Base-by-base conservation (phyloP, 768 basidiomycete genomes). In the Dendrothele bispora region DNA sequence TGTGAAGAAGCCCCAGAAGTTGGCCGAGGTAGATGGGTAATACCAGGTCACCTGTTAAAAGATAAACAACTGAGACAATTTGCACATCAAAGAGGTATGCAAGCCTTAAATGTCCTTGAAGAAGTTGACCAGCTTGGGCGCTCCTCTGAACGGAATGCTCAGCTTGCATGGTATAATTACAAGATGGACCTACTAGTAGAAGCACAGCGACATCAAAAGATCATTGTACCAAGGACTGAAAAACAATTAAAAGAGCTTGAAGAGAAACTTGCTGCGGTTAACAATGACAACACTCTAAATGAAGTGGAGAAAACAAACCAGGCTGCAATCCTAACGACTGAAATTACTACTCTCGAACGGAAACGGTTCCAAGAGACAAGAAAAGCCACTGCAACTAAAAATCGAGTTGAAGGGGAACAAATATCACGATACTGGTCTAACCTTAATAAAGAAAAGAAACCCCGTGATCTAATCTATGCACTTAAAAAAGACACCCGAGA, bases 21-120 rank as follows among this genome's bases (percentile, higher is more conserved):
- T 8, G 69, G 68, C 0, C 48, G 50, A 38, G 71, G 68, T 4
- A 44, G 66, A 26, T 71, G 69, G 67, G 22, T 53, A 3, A 56
- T 70, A 11, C 64, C 63, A 4, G 12, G 1, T 7, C 51, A 50
- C 39, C 5, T 61, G 4, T 28, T 59, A 1, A 59, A 55, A 43
- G 61, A 67, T 35, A 46, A 51, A 14, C 28, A 40, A 10, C 44
- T 63, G 11, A 46, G 27, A 32, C n/a, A 45, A 15, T 43, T 43
- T 32, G 34, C 39, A 1, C 18, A 42, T 5, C 24, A 49, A 32
- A 32, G 32, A 45, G 38, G 46, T 36, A 1, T 22, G 10, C 24
- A 38, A 21, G 18, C 27, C 12, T 21, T 30, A 21, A 32, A 51
- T 15, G 30, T 36, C 3, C 7, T 58, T 2, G 32, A 51, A 18